Conservation (phyloP, 164 flowering plant genomes). For the Pachysandra terminalis region DNA sequence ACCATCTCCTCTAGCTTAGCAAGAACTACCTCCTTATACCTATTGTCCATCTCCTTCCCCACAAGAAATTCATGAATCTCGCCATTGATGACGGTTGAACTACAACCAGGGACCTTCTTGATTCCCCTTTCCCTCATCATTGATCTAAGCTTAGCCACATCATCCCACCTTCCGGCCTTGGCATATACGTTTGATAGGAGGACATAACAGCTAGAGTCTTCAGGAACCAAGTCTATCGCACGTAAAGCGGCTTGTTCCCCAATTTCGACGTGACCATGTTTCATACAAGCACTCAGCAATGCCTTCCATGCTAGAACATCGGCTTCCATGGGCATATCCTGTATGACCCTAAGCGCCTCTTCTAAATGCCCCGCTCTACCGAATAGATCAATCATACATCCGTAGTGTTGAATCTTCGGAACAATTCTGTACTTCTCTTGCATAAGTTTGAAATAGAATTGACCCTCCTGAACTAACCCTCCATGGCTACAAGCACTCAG, state of each 20-base stretch:
- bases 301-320: conserved; percentile 28
- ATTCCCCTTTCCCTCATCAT: conserved; percentile 24
- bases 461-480: conserved; percentile 30
- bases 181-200: conserved; percentile 31
- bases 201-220: conserved; percentile 20
- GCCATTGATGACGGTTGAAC: conserved; percentile 13
- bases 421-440: conserved; percentile 11
- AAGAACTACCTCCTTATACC: conserved; percentile 10
- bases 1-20: conserved; percentile 18
- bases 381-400: conserved; percentile 30
- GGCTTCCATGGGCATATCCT: conserved; percentile 24
- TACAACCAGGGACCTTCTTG: conserved; percentile 28
- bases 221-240: conserved; percentile 24
- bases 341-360: conserved; percentile 22
- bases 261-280: conserved; percentile 16
- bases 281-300: conserved; percentile 24
- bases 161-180: conserved; percentile 20
- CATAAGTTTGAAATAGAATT: conserved; percentile 19
- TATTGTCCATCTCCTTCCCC: conserved; percentile 12
- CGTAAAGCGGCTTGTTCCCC: conserved; percentile 16
- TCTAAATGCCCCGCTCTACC: conserved; percentile 27
- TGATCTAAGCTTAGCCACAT: conserved; percentile 20
- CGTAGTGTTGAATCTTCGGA: conserved; percentile 29
- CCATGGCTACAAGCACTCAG: conserved; percentile 35
- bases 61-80: conserved; percentile 20